These are phyloP conservation scores for Paraphoma sp. DNA, from an alignment of 2,329 filamentous ascomycete species.

Conservation along the genomic window DNA sequence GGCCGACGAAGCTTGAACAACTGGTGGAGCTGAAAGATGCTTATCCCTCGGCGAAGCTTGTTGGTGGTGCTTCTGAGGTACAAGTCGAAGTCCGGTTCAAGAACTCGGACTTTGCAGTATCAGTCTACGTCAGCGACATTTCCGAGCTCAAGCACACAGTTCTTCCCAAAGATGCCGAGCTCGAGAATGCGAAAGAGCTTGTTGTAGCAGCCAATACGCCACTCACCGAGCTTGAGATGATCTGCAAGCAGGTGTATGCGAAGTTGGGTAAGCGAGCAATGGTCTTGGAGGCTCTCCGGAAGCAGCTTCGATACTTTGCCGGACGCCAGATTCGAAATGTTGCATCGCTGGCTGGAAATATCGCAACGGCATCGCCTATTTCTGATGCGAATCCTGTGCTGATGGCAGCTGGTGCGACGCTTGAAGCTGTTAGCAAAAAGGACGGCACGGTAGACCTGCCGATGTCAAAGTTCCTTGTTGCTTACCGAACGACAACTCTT, in stretches of 20 bases:
- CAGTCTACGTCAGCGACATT: slow-evolving; percentile 91
- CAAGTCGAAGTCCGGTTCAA: slow-evolving; percentile 99
- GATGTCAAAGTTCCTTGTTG: slow-evolving; percentile 88
- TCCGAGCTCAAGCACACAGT: slow-evolving; percentile 76
- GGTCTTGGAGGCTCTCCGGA: slow-evolving; percentile 72
- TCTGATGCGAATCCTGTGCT: slow-evolving; percentile 94
- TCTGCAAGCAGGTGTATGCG: slow-evolving; percentile 76
- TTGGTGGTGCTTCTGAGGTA: slow-evolving; percentile 93
- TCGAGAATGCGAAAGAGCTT: slow-evolving; percentile 51
- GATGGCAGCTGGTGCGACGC: slow-evolving; percentile 78
- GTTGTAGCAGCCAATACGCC: slow-evolving; percentile 90
- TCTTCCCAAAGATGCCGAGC: slow-evolving; percentile 32
- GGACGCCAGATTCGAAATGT: slow-evolving; percentile 95
- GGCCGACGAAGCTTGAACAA: slow-evolving; percentile 83
- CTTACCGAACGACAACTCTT: slow-evolving; percentile 83
- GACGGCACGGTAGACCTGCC: slow-evolving; percentile 65
- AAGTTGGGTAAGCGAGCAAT: slow-evolving; percentile 46
- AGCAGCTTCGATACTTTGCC: slow-evolving; percentile 92
- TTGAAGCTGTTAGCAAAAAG: slow-evolving; percentile 77
- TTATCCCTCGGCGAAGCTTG: slow-evolving; percentile 88
- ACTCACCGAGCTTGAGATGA: slow-evolving; percentile 84
- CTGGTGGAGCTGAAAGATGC: slow-evolving; percentile 86
- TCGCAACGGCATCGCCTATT: slow-evolving; percentile 92
- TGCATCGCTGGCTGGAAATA: slow-evolving; percentile 89
- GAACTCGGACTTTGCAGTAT: slow-evolving; percentile 84